Base-by-base conservation (phyloP, 1,284 basidiomycete species). In the Pyrrhoderma lamaoense region DNA sequence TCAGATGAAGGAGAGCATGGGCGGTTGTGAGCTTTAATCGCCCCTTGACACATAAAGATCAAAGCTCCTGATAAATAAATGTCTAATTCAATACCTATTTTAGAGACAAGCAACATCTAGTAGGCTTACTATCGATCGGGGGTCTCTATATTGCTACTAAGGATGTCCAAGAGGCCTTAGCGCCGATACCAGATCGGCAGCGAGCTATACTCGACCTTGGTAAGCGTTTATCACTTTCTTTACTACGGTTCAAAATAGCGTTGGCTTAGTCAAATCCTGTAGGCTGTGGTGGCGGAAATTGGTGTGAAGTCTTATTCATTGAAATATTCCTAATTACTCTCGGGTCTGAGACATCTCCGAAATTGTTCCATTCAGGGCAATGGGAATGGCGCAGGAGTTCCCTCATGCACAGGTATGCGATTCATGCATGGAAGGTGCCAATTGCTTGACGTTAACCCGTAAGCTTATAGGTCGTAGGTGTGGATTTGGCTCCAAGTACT, bases 351-450 rank as follows among this genome's bases (percentile, higher is more conserved):
- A 35, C 34, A 8, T 46, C 46, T 37, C 27, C 36, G 19, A 19
- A 47, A 14, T 46, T 22, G 42, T 35, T 34, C 27, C 19, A 14
- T 45, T 16, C n/a, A 57, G 56, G 56, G 49, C 50, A n/a, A 55
- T 55, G 45, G 56, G 49, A 19, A 57, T 57, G 56, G 56, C 56
- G 21, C 49, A 52, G 42, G 53, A 57, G 42, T 57, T 57, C 45
- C 56, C 56, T 8, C 56, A 57, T n/a, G 46, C 49, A 45, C 50
- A 55, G 47, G 54, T 56, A 35, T 34, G 27, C 22, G 9, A 22
- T 49, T 45, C 22, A 38, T 23, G 5, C 2, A 16, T 31, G 27
- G 27, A 31, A 31, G 27, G 11, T 31, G 27, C 27, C 27, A 31
- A 31, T n/a, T 31, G 27, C 11, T 31, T 31, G 27, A 31, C 27